Conservation (phyloP, 768 basidiomycete species). For the Mycena venus region DNA sequence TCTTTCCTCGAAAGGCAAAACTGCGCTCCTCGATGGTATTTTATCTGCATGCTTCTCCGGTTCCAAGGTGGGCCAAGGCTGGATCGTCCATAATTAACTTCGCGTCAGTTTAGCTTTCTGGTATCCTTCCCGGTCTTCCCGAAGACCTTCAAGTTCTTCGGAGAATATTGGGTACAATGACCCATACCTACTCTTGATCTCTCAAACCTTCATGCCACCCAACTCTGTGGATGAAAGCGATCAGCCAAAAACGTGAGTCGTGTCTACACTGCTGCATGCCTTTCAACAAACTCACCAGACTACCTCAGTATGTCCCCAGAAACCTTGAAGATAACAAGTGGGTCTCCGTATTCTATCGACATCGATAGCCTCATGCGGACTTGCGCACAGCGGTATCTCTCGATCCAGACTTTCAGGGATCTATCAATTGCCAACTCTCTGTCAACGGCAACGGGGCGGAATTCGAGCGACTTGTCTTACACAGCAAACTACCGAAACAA, state of each 20-base stretch:
- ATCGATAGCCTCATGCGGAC: background rate
- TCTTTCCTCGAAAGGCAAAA: no score
- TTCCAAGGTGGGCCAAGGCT: no score
- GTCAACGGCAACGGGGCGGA: background rate
- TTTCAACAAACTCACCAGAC: background rate
- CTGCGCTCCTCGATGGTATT: no score
- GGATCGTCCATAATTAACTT: no score
- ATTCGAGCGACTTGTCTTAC: background rate
- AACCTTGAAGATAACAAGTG: constrained; percentile 9
- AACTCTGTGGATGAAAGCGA: background rate
- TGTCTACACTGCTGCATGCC: background rate
- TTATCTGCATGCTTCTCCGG: no score
- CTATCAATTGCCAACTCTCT: constrained; percentile 5
- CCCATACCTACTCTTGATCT: background rate
- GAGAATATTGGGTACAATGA: constrained; percentile 8
- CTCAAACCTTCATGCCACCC: background rate
- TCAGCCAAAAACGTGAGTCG: background rate
- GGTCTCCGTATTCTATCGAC: background rate
- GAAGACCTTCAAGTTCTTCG: no score
- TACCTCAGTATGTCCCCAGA: background rate
- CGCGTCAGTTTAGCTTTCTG: no score
- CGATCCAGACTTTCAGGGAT: constrained; percentile 1
- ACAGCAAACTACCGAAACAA: background rate
- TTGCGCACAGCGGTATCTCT: constrained; percentile 4
- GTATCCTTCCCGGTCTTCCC: no score